Evolutionary conservation across 1,139 yeast species (phyloP).

Genomic region (Nadsonia commutata): DNA sequence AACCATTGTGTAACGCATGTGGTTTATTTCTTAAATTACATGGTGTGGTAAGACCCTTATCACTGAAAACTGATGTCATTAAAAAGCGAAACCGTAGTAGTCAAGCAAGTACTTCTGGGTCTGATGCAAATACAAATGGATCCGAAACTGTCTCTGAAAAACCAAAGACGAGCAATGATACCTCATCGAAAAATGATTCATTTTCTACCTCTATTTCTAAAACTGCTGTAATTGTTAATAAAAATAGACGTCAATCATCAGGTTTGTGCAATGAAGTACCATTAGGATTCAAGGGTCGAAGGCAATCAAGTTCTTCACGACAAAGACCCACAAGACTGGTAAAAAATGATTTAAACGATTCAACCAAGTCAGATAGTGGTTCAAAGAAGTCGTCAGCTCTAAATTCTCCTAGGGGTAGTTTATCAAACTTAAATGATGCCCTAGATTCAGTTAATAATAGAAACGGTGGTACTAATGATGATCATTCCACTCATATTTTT

Average conservation of each 20-base stretch:
- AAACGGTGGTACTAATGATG: too few species aligned
- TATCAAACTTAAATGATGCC: neutral
- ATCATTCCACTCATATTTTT: too few species aligned
- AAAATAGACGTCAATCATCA: neutral
- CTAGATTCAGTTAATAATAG: too few species aligned
- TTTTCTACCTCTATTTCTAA: neutral
- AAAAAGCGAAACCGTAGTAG: conserved; percentile 42
- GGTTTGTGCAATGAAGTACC: neutral
- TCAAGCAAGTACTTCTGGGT: neutral
- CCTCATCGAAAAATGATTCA: neutral
- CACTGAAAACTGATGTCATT: conserved; percentile 79
- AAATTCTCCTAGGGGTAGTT: neutral
- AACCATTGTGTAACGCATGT: conserved; percentile 85
- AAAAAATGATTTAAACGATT: neutral
- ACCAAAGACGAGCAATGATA: conserved; percentile 1
- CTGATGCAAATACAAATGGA: neutral
- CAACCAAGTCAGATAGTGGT: neutral
- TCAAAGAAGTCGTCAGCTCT: neutral
- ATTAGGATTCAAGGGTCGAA: neutral
- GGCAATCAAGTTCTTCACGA: conserved; percentile 3
- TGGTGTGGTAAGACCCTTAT: conserved; percentile 80
- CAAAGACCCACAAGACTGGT: conserved; percentile 3
- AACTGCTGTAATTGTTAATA: neutral
- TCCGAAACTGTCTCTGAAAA: neutral
- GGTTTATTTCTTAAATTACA: conserved; percentile 78